Conservation (phyloP, 148 eudicot genomes). For the Vaccinium vitisidaea region DNA sequence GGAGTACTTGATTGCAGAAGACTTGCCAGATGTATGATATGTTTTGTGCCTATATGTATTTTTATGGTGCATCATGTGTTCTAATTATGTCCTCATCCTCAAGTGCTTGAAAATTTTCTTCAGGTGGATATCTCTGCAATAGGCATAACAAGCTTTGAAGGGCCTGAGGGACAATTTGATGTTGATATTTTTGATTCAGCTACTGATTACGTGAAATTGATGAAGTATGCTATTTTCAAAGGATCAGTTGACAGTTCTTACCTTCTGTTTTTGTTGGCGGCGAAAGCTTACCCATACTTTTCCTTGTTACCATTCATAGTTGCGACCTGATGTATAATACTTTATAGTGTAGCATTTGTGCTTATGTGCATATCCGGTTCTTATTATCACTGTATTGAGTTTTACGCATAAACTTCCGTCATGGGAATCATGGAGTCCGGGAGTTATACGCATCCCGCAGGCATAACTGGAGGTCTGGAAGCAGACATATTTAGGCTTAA, state of each 20-base stretch:
- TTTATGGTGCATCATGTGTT: constrained; percentile 9
- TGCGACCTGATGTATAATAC: too few species aligned
- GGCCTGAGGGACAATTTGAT: constrained; percentile 84
- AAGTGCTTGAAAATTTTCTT: constrained; percentile 6
- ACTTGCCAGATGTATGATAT: constrained; percentile 71
- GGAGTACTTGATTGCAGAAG: constrained; percentile 87
- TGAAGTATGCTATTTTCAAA: constrained; percentile 64
- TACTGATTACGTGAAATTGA: constrained; percentile 77
- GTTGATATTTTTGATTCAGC: constrained; percentile 95
- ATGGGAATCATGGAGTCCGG: too few species aligned
- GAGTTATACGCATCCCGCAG: too few species aligned
- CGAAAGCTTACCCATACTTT: too few species aligned
- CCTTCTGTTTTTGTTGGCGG: too few species aligned
- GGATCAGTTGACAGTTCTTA: background rate
- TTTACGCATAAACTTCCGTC: too few species aligned
- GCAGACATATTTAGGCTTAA: too few species aligned
- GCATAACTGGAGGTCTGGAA: too few species aligned
- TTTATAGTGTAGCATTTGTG: too few species aligned
- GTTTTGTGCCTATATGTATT: background rate
- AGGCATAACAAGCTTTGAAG: constrained; percentile 65
- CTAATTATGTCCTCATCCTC: background rate
- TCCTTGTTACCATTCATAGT: too few species aligned
- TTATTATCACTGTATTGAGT: too few species aligned
- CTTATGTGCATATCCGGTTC: too few species aligned
- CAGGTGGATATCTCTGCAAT: constrained; percentile 79